Conservation (phyloP, 2,329 filamentous ascomycete species). For the Sporothrix euskadiensis region DNA sequence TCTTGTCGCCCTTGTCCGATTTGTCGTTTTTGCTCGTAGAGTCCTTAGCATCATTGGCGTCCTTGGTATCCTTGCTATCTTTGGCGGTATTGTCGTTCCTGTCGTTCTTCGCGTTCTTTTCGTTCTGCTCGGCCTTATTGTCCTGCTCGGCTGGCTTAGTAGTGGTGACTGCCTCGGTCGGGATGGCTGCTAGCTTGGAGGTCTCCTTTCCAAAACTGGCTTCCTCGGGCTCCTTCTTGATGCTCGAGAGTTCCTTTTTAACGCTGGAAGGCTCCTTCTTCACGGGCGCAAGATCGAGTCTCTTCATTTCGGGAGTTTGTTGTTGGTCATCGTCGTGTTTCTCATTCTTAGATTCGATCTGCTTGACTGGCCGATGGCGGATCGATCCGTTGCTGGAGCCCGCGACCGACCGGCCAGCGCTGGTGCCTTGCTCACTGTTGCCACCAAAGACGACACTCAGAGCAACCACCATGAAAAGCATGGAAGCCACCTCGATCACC, state of each 20-base stretch:
- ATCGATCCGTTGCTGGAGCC: neutral
- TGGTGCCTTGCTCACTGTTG: neutral
- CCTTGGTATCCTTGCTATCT: neutral
- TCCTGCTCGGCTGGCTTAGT: slow-evolving; percentile 2
- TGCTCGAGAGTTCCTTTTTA: neutral
- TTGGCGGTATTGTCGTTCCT: neutral
- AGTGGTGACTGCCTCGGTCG: neutral
- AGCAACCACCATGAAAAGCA: slow-evolving; percentile 64
- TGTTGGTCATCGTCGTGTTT: neutral
- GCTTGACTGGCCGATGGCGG: neutral
- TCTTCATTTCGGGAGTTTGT: neutral
- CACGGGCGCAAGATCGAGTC: neutral
- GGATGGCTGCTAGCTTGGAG: neutral
- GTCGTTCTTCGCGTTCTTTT: neutral
- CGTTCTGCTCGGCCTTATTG: neutral
- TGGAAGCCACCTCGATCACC: slow-evolving; percentile 68
- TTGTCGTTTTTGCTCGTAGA: neutral
- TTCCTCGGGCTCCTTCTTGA: slow-evolving; percentile 15
- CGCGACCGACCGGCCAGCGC: neutral
- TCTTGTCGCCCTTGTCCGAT: too few species aligned
- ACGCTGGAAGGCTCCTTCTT: neutral
- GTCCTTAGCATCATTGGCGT: neutral
- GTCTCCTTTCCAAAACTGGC: neutral
- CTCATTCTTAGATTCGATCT: neutral
- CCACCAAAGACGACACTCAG: slow-evolving; percentile 42